Percentiles rank a stretch among this genome's conserved stretches.
Conservation (phyloP, 768 basidiomycete species). For the Suillus sp. region DNA sequence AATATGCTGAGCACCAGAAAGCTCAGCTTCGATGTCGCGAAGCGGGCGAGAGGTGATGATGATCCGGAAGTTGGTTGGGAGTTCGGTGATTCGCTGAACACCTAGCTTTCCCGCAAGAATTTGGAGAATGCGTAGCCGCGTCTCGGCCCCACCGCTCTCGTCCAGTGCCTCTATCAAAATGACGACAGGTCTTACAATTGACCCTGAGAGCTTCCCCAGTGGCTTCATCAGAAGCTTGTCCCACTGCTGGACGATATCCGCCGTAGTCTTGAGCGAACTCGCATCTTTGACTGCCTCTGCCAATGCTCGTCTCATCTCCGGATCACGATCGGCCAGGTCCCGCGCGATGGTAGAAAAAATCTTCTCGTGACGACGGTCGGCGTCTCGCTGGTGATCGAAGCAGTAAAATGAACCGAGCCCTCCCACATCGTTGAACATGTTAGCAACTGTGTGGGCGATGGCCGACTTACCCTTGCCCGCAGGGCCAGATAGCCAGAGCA, state of each 20-base stretch:
- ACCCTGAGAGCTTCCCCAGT: constrained; percentile 11
- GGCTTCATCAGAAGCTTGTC: constrained; percentile 18
- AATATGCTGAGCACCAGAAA: neutral
- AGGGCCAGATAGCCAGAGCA: neutral
- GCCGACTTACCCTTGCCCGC: too few species aligned
- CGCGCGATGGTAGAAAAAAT: too few species aligned
- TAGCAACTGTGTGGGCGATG: too few species aligned
- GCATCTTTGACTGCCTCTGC: too few species aligned
- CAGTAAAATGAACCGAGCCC: too few species aligned
- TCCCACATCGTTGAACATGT: too few species aligned
- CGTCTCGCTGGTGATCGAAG: too few species aligned
- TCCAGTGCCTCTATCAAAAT: constrained; percentile 29
- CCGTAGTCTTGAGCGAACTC: neutral
- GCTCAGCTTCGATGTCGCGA: neutral
- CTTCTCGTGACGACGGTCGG: too few species aligned
- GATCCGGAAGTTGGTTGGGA: constrained; percentile 13
- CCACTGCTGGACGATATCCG: constrained; percentile 16
- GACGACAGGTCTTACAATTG: constrained; percentile 22
- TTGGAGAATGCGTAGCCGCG: constrained; percentile 18
- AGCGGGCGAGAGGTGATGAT: constrained; percentile 13
- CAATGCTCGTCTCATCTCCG: too few species aligned
- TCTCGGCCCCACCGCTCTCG: constrained; percentile 13
- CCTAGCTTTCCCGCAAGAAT: constrained; percentile 1
- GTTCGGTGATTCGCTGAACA: neutral
- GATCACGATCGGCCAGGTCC: too few species aligned